Evolutionary conservation across 441 rosid genomes (phyloP).

Genomic region (Syzygium syzygioides): DNA sequence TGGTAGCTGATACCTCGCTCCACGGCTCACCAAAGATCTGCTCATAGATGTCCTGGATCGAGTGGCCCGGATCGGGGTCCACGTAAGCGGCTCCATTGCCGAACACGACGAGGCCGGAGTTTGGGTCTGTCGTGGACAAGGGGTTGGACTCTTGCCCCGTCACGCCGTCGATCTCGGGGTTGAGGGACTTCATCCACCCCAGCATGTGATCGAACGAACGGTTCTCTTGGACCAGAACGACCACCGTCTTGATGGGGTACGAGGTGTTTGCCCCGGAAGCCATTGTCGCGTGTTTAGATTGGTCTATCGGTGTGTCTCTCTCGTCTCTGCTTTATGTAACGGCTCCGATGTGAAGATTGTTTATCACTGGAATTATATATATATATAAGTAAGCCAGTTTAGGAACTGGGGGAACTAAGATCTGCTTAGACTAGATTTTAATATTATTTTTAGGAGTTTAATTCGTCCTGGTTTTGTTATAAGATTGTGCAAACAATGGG

Average conservation of each 20-base stretch:
- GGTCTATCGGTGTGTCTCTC: neutral
- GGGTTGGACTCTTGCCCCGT: slow-evolving; percentile 77
- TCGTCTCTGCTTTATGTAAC: neutral
- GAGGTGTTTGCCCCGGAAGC: neutral
- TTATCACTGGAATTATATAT: neutral
- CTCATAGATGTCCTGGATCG: slow-evolving; percentile 83
- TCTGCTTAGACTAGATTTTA: neutral
- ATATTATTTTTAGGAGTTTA: neutral
- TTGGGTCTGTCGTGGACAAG: slow-evolving; percentile 46
- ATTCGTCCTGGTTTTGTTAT: neutral
- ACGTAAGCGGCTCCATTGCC: slow-evolving; percentile 49
- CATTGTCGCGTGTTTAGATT: neutral
- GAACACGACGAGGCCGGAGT: slow-evolving; percentile 38
- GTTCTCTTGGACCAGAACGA: slow-evolving; percentile 80
- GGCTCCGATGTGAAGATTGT: neutral
- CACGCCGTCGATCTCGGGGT: slow-evolving; percentile 74
- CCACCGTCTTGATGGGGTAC: slow-evolving; percentile 75
- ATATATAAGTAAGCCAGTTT: neutral
- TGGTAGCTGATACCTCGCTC: slow-evolving; percentile 19
- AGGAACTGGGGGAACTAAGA: neutral
- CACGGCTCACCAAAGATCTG: slow-evolving; percentile 72
- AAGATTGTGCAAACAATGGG: neutral
- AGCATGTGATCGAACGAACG: slow-evolving; percentile 86
- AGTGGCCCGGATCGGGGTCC: slow-evolving; percentile 89
- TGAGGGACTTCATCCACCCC: slow-evolving; percentile 78